Percentiles rank a stretch among this genome's conserved stretches.
phyloP scores from a whole-genome alignment of 2,329 filamentous ascomycete genomes.

The Helicocarpus griseus region DNA sequence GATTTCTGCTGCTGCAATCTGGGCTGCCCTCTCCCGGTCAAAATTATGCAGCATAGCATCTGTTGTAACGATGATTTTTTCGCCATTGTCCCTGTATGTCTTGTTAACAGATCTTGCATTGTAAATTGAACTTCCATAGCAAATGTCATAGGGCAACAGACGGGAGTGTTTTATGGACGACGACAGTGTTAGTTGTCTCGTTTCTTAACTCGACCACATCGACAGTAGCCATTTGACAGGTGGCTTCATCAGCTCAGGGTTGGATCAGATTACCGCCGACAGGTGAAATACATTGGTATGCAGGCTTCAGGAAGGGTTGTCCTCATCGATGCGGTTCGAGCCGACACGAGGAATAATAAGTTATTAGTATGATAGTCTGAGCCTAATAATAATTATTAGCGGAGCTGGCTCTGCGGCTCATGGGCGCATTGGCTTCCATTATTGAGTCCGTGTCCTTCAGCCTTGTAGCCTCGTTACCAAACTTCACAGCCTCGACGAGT shows the following conservation, averaged over 20 bases:
- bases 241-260: background rate
- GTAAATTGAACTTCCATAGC: background rate
- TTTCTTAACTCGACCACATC: slow-evolving; percentile 1
- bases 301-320: no score
- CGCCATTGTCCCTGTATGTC: background rate
- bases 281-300: background rate
- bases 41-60: background rate
- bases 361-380: no score
- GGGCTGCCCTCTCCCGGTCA: background rate
- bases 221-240: background rate
- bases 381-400: no score
- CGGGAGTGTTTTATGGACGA: background rate
- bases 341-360: no score
- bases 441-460: no score
- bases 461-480: background rate
- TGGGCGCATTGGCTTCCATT: no score
- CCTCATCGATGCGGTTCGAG: background rate
- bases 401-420: background rate
- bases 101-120: no score
- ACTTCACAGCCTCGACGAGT: background rate
- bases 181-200: background rate
- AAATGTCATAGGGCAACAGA: background rate
- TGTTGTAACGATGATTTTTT: slow-evolving; percentile 1
- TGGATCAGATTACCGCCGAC: background rate
- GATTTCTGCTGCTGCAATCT: background rate